These are phyloP conservation scores for Spiraea crenata DNA, from an alignment of 331 rosid genomes.

Conservation along the genomic window DNA sequence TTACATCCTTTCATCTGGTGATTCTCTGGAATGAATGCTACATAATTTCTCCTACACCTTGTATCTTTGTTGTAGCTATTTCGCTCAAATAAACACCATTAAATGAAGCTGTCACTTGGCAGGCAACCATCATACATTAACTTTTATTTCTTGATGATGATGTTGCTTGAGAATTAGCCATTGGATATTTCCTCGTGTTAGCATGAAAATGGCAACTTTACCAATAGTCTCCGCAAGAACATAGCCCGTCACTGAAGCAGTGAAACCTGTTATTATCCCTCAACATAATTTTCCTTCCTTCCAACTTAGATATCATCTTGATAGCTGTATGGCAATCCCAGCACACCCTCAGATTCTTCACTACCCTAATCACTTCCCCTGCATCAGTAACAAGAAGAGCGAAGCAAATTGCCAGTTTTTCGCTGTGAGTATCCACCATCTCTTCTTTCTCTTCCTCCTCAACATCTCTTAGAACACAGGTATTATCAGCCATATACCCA, in stretches of 20 bases:
- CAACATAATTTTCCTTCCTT: conserved; percentile 38
- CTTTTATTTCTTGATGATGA: neutral
- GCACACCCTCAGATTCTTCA: conserved; percentile 51
- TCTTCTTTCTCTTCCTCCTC: conserved; percentile 56
- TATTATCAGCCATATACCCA: conserved; percentile 39
- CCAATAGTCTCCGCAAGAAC: conserved; percentile 59
- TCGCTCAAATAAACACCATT: too few relatives aligned
- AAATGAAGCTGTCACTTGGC: too few relatives aligned
- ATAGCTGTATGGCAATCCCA: conserved; percentile 42
- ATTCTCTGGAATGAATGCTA: too few relatives aligned
- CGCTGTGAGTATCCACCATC: conserved; percentile 50
- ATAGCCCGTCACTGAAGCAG: conserved; percentile 40
- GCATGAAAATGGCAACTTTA: conserved; percentile 2
- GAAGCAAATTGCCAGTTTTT: conserved; percentile 48
- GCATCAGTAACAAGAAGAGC: conserved; percentile 39
- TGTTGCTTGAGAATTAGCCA: neutral
- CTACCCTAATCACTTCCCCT: conserved; percentile 36
- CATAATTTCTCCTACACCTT: too few relatives aligned
- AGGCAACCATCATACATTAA: too few relatives aligned
- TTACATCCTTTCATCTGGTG: too few relatives aligned
- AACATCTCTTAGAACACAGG: conserved; percentile 46
- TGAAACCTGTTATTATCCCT: conserved; percentile 58
- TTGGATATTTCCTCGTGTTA: neutral
- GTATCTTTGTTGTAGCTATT: too few relatives aligned
- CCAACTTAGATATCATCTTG: conserved; percentile 42